These are phyloP conservation scores for Atkinsonella texensis DNA, from an alignment of 2,329 filamentous ascomycete species.

Conservation along the genomic window DNA sequence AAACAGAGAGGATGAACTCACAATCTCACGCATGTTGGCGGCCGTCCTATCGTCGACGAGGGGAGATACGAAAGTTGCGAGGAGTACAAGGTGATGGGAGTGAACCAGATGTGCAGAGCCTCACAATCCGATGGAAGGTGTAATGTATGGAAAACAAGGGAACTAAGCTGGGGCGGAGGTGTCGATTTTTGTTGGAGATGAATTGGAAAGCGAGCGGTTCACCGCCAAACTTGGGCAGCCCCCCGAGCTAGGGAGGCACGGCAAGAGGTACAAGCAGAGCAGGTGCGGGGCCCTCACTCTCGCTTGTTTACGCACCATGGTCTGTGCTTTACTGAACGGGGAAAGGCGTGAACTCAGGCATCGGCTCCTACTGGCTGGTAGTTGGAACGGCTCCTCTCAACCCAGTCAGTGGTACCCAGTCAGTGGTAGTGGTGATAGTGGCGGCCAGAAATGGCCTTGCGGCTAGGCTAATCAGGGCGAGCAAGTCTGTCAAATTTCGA, in stretches of 20 bases:
- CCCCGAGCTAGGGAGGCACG: slow-evolving; percentile 7
- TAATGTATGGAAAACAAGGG: slow-evolving; percentile 14
- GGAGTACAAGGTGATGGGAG: slow-evolving; percentile 8
- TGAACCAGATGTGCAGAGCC: slow-evolving; percentile 23
- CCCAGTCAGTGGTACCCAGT: too few relatives aligned
- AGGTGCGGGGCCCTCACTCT: slow-evolving; percentile 17
- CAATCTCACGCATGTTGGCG: slow-evolving; percentile 57
- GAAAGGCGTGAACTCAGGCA: slow-evolving; percentile 14
- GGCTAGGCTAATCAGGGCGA: not conserved
- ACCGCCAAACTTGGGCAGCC: slow-evolving; percentile 13
- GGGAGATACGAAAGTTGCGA: slow-evolving; percentile 11
- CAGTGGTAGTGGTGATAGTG: too few relatives aligned
- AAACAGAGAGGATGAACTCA: slow-evolving; percentile 30
- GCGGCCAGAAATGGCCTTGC: not conserved
- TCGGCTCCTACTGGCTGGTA: not conserved
- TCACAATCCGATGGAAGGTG: slow-evolving; percentile 19
- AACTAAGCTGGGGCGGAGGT: slow-evolving; percentile 10
- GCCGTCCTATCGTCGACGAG: slow-evolving; percentile 14
- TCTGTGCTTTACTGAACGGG: slow-evolving; percentile 18
- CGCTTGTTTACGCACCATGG: slow-evolving; percentile 22
- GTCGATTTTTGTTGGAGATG: slow-evolving; percentile 16
- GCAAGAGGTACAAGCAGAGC: not conserved
- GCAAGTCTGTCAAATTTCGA: not conserved
- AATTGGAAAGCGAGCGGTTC: slow-evolving; percentile 14
- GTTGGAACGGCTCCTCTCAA: not conserved